phyloP scores from a whole-genome alignment of 2,329 filamentous ascomycete species.

The Scleromitrula shiraiana region DNA sequence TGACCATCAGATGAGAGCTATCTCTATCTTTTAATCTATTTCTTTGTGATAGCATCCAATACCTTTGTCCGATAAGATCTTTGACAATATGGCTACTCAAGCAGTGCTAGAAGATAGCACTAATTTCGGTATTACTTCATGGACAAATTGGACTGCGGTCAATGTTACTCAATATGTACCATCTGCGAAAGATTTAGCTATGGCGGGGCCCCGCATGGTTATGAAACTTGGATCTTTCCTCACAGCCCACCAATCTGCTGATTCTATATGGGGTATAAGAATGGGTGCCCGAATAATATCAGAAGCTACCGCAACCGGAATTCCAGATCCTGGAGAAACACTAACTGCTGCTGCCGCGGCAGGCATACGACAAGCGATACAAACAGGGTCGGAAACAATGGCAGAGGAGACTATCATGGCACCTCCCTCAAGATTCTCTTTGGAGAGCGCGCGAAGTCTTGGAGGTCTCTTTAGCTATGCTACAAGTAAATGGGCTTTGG shows the following conservation, averaged over 20 bases:
- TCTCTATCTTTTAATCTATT: not conserved
- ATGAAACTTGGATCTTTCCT: conserved; percentile 60
- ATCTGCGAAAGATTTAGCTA: conserved; percentile 59
- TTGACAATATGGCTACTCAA: conserved; percentile 19
- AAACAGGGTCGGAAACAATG: conserved; percentile 22
- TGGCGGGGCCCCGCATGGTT: conserved; percentile 62
- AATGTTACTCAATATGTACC: conserved; percentile 54
- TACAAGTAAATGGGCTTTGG: conserved; percentile 85
- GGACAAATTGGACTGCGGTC: conserved; percentile 41
- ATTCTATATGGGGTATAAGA: conserved; percentile 41
- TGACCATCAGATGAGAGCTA: conserved; percentile 7
- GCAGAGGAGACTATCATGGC: conserved; percentile 36
- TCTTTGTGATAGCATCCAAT: conserved; percentile 8
- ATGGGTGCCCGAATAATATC: conserved; percentile 53
- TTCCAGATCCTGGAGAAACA: conserved; percentile 34
- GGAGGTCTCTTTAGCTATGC: conserved; percentile 85
- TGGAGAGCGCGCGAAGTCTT: conserved; percentile 59
- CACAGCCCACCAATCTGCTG: conserved; percentile 50
- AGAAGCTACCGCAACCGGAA: conserved; percentile 42
- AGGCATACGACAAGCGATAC: conserved; percentile 19
- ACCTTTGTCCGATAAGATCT: not conserved
- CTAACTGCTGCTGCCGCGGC: conserved; percentile 37
- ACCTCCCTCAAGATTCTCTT: conserved; percentile 40
- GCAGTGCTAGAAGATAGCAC: conserved; percentile 18
- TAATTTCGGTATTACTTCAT: conserved; percentile 41